Evolutionary conservation across 164 flowering plant species (phyloP), one percentile per base, ranked within the genome.

Genomic region (Vitis rupestris): DNA sequence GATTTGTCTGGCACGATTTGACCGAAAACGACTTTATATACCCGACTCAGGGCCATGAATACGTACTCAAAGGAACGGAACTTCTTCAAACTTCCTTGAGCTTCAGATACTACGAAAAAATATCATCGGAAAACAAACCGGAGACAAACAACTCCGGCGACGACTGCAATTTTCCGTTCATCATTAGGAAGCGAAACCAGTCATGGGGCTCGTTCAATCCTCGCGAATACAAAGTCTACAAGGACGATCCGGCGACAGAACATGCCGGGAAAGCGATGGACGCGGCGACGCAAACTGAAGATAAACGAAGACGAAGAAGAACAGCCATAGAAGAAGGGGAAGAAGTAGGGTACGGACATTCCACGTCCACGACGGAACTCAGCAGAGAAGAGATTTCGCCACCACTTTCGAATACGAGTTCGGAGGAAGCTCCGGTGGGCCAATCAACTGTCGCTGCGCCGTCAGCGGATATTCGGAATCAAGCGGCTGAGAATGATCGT

Each of bases 1-100:
- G 88, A 57, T 85, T 67, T 66, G 86, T 85, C 44, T 85, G 88
- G 86, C 86, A 82, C 17, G 86, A 85, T 66, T 67, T 85, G 49
- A 66, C 83, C 0, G 83, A 78, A 30, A 58, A 78, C 51, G 86
- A 85, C 62, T 66, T 79, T 49, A 81, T 82, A 2, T 50, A 72
- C n/a, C 88, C 88, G 0, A 71, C 59, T 50, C 73, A 76, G 27
- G 84, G 80, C 49, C 71, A 72, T n/a, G 85, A 83, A 13, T 85
- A 82, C 81, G 64, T 85, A 13, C 83, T 85, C 72, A 85, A 85
- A 71, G 88, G 86, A 31, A 81, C 84, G 11, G 73, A 74, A 66
- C 70, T 82, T 59, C 68, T 71, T 0, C 71, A 78, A n/a, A 19
- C 64, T 8, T 71, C 70, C 54, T 15, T 29, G 3, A 74, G 77